phyloP scores from a whole-genome alignment of 345 rosid species.

The Sonneratia alba region DNA sequence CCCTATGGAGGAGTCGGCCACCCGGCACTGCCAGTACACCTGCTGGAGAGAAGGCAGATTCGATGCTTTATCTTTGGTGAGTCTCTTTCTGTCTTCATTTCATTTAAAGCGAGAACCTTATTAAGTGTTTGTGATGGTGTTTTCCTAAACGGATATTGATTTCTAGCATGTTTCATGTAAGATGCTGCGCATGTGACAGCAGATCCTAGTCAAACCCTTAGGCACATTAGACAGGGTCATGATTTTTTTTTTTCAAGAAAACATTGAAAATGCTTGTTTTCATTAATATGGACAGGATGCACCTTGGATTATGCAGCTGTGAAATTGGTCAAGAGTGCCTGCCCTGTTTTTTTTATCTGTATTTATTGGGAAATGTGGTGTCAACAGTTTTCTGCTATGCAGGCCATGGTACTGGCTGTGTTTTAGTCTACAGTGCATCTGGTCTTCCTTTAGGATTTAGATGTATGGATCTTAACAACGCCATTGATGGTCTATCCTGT shows the following conservation, averaged over 20 bases:
- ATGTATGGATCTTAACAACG: not conserved
- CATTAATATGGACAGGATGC: not conserved
- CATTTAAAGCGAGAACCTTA: not conserved
- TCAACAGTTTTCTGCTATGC: not conserved
- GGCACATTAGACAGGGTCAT: not conserved
- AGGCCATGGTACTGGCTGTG: not conserved
- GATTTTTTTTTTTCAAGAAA: not conserved
- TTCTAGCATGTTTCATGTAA: not conserved
- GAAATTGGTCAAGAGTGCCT: not conserved
- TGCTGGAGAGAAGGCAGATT: slow-evolving; percentile 90
- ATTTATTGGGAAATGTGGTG: not conserved
- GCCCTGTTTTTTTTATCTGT: not conserved
- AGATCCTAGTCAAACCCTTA: not conserved
- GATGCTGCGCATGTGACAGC: not conserved
- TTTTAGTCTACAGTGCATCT: not conserved
- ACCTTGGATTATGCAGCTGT: not conserved
- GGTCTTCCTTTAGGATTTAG: not conserved
- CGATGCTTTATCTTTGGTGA: slow-evolving; percentile 62
- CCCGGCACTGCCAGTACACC: slow-evolving; percentile 65
- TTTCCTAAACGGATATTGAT: not conserved
- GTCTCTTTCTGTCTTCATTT: slow-evolving; percentile 11
- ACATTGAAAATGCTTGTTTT: not conserved
- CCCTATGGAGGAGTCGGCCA: slow-evolving; percentile 71
- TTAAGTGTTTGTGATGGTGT: not conserved
- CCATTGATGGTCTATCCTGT: not conserved